Evolutionary conservation across 176 grass and related monocot genomes (phyloP).

Genomic region (Echinochloa phyllopogon): DNA sequence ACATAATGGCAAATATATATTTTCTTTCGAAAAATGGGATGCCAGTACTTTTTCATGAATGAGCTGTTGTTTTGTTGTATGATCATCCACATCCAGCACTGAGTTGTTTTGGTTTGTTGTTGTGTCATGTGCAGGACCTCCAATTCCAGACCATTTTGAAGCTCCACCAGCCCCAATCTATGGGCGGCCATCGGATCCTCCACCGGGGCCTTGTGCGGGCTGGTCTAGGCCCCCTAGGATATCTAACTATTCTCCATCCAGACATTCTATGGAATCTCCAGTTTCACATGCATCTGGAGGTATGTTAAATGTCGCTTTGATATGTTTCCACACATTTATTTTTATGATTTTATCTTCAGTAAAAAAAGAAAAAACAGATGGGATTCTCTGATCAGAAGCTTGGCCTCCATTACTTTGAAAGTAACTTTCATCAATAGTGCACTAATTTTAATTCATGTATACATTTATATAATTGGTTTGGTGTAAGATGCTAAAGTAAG

Average conservation of each 20-base stretch:
- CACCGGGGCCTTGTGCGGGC: slow-evolving; percentile 58
- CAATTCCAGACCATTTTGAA: slow-evolving; percentile 54
- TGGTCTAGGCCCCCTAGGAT: slow-evolving; percentile 65
- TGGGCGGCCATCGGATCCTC: slow-evolving; percentile 64
- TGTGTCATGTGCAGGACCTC: slow-evolving; percentile 48
- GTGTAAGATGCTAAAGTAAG: slow-evolving; percentile 26
- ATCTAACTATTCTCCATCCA: slow-evolving; percentile 55
- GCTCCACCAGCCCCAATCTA: slow-evolving; percentile 56
- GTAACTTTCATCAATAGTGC: not conserved
- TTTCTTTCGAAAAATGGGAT: not conserved
- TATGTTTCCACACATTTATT: slow-evolving; percentile 23
- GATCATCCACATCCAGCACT: not conserved
- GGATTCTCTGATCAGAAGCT: not conserved
- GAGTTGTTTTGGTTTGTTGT: slow-evolving; percentile 34
- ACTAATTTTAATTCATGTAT: not conserved
- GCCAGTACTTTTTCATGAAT: not conserved
- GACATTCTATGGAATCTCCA: slow-evolving; percentile 64
- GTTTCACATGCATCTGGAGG: slow-evolving; percentile 65
- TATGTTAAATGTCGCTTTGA: slow-evolving; percentile 31
- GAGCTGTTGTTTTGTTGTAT: slow-evolving; percentile 23
- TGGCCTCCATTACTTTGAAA: slow-evolving; percentile 1
- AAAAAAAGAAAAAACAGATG: not conserved
- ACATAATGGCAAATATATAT: not conserved
- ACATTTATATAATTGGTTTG: not conserved
- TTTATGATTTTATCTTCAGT: not conserved